Conservation (phyloP, 768 basidiomycete genomes). For the Suillus clintonianus region DNA sequence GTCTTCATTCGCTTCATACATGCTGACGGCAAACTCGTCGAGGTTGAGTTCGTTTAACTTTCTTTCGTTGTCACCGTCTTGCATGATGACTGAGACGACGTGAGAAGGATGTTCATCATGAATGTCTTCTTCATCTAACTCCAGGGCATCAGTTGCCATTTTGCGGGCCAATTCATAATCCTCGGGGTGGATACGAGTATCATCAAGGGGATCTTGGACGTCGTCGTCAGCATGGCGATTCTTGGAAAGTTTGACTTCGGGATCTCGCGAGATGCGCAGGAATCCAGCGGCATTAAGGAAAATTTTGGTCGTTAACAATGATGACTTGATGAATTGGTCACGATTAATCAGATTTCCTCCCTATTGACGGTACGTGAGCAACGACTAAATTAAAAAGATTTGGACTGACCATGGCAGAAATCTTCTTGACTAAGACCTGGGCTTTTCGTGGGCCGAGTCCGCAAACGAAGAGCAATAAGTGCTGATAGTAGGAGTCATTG, state of each 20-base stretch:
- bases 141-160: conserved; percentile 97
- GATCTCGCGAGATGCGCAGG: conserved; percentile 79
- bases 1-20: conserved; percentile 80
- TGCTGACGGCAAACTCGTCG: conserved; percentile 94
- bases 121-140: conserved; percentile 96
- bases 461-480: conserved; percentile 85
- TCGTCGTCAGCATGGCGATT: conserved; percentile 63
- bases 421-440: conserved; percentile 78
- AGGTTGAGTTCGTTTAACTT: conserved; percentile 90
- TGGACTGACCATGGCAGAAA: conserved; percentile 65
- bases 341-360: conserved; percentile 88
- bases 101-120: conserved; percentile 91
- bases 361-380: conserved; percentile 39
- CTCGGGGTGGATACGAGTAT: conserved; percentile 94
- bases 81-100: conserved; percentile 84
- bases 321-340: conserved; percentile 81
- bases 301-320: conserved; percentile 81
- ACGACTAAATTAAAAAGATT: background rate
- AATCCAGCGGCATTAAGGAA: conserved; percentile 94
- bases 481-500: conserved; percentile 84
- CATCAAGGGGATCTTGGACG: conserved; percentile 86
- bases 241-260: conserved; percentile 61
- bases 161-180: conserved; percentile 98
- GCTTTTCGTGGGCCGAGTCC: conserved; percentile 96
- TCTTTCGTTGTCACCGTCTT: conserved; percentile 71